Percentiles rank a stretch among this genome's conserved stretches.
Evolutionary conservation across 164 flowering plant genomes (phyloP).

Genomic region (Buxus sempervirens): DNA sequence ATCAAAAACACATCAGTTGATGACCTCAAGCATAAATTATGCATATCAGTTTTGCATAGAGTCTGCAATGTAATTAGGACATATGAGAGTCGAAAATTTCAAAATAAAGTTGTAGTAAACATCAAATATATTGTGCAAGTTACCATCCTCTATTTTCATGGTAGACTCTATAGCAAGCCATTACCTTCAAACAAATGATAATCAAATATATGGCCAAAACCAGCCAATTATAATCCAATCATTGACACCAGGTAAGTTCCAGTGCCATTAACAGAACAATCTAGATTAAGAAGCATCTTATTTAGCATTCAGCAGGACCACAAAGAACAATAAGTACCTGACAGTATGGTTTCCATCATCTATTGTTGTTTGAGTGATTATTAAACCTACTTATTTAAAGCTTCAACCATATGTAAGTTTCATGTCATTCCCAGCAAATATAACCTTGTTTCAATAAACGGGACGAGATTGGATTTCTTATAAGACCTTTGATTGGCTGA

Average conservation of each 20-base stretch:
- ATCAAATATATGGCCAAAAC: background rate
- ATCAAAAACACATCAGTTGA: background rate
- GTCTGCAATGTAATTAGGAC: background rate
- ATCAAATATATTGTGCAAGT: background rate
- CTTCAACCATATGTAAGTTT: background rate
- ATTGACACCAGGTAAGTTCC: background rate
- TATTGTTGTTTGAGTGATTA: background rate
- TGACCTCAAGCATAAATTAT: background rate
- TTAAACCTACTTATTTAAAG: background rate
- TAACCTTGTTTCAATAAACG: no score
- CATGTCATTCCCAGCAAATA: no score
- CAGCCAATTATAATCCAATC: background rate
- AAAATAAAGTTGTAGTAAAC: background rate
- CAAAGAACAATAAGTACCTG: no score
- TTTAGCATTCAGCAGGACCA: background rate
- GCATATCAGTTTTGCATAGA: background rate
- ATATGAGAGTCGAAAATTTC: background rate
- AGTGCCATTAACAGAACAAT: background rate
- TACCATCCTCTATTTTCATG: background rate
- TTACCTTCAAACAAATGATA: no score
- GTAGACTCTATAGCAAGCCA: background rate
- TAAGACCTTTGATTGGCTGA: no score
- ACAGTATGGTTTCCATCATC: background rate
- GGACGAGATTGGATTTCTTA: no score
- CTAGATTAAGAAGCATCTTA: background rate